These are phyloP conservation scores for Tricholoma furcatifolium DNA, from an alignment of 768 basidiomycete genomes.

Conservation along the genomic window DNA sequence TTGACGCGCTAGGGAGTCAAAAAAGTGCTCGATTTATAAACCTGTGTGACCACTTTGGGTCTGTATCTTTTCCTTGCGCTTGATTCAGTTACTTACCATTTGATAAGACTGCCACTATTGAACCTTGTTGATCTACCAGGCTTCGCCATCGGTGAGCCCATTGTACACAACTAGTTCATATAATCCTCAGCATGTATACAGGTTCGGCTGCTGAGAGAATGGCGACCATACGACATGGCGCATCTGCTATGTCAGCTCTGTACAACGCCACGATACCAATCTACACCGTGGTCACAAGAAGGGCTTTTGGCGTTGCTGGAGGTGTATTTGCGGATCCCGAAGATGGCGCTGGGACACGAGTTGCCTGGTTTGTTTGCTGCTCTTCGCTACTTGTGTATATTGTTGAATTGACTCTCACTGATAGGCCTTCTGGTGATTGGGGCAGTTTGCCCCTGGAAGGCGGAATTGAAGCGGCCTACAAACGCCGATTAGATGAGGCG, in stretches of 20 bases:
- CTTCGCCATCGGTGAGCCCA: slow-evolving; percentile 32
- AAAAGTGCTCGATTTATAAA: slow-evolving; percentile 36
- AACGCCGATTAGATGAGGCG: slow-evolving; percentile 33
- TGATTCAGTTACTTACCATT: not conserved
- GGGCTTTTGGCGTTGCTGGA: slow-evolving; percentile 40
- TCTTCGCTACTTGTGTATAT: not conserved
- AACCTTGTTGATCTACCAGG: slow-evolving; percentile 42
- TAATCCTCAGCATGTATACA: not conserved
- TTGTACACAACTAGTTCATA: not conserved
- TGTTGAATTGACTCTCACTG: not conserved
- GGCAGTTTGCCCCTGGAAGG: slow-evolving; percentile 41
- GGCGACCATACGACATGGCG: slow-evolving; percentile 40
- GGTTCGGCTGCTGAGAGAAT: slow-evolving; percentile 29
- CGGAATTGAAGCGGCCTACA: slow-evolving; percentile 41
- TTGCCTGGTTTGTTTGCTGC: slow-evolving; percentile 32
- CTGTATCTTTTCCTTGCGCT: not conserved
- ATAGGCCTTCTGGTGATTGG: slow-evolving; percentile 43
- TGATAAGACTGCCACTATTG: slow-evolving; percentile 32
- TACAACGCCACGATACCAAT: slow-evolving; percentile 37
- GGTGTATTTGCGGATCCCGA: slow-evolving; percentile 36
- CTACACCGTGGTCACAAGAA: slow-evolving; percentile 36
- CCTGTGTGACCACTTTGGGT: slow-evolving; percentile 43
- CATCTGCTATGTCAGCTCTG: slow-evolving; percentile 33
- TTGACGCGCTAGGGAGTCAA: slow-evolving; percentile 38
- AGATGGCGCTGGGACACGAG: slow-evolving; percentile 31